Percentiles rank a stretch among this genome's conserved stretches.
These are phyloP conservation scores for Linaria vulgaris DNA, from an alignment of 257 asterid genomes.

Conservation along the genomic window DNA sequence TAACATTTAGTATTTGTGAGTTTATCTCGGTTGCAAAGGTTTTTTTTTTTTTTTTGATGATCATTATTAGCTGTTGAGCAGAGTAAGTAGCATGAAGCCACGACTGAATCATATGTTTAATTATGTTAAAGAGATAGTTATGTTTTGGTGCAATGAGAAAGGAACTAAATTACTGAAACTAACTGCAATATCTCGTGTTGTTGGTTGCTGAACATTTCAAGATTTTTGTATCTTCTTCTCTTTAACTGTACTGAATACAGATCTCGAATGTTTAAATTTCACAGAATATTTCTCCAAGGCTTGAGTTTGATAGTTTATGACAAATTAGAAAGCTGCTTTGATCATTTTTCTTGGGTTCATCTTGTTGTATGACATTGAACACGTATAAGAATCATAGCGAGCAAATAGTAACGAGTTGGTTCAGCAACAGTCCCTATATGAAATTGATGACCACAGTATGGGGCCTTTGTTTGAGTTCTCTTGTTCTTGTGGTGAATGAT, in stretches of 20 bases:
- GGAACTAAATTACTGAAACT: too few relatives aligned
- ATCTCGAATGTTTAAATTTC: constrained; percentile 8
- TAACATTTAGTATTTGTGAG: too few relatives aligned
- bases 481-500: too few relatives aligned
- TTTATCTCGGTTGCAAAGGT: too few relatives aligned
- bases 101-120: too few relatives aligned
- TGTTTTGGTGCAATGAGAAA: too few relatives aligned
- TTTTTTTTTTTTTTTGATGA: too few relatives aligned
- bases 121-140: too few relatives aligned
- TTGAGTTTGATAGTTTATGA: not conserved
- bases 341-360: constrained; percentile 25
- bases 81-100: too few relatives aligned
- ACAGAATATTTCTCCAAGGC: not conserved
- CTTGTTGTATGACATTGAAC: constrained; percentile 8
- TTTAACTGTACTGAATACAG: not conserved
- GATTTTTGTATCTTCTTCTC: not conserved
- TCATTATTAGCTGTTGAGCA: too few relatives aligned
- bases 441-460: not conserved
- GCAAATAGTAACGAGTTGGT: not conserved
- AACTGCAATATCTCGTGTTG: too few relatives aligned
- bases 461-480: not conserved
- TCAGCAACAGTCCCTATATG: not conserved
- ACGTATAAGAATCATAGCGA: not conserved
- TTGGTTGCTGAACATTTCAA: too few relatives aligned
- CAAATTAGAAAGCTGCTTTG: constrained; percentile 7